Conservation (phyloP, 352 stramenopile genomes). For the Elongisporangium anandrum region DNA sequence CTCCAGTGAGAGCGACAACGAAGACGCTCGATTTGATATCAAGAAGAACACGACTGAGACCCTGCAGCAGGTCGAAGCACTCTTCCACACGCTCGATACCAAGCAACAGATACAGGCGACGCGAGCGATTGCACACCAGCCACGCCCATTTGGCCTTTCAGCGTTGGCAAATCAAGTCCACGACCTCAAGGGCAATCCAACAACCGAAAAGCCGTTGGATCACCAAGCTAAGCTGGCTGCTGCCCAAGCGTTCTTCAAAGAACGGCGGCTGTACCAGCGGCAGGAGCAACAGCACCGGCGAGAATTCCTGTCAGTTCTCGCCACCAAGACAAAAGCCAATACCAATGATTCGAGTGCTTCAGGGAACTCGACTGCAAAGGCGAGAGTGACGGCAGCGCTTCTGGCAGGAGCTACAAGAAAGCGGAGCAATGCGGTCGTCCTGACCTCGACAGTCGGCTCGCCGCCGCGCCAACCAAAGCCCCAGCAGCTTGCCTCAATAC, state of each 20-base stretch:
- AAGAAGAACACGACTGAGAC: constrained; percentile 44
- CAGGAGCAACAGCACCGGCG: constrained; percentile 31
- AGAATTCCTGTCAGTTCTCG: constrained; percentile 8
- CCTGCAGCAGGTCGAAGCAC: constrained; percentile 37
- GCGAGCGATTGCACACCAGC: background rate
- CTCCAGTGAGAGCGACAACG: constrained; percentile 10
- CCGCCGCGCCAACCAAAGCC: constrained; percentile 1
- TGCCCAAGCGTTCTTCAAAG: constrained; percentile 37
- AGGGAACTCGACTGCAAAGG: background rate
- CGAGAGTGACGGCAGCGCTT: background rate
- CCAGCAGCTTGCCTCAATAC: constrained; percentile 5
- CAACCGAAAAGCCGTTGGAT: constrained; percentile 3
- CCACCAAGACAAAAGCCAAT: background rate
- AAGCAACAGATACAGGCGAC: constrained; percentile 9
- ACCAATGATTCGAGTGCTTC: background rate
- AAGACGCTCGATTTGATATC: constrained; percentile 23
- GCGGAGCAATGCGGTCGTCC: constrained; percentile 14
- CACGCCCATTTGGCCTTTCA: background rate
- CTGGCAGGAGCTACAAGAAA: constrained; percentile 5
- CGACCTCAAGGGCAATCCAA: constrained; percentile 4
- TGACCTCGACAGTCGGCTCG: background rate
- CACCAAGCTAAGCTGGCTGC: constrained; percentile 16
- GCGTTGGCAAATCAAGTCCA: constrained; percentile 4
- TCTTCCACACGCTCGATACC: constrained; percentile 30
- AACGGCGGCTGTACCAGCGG: constrained; percentile 32